Evolutionary conservation across 2,329 filamentous ascomycete species (phyloP).

Genomic region (Penicillium frequentans): DNA sequence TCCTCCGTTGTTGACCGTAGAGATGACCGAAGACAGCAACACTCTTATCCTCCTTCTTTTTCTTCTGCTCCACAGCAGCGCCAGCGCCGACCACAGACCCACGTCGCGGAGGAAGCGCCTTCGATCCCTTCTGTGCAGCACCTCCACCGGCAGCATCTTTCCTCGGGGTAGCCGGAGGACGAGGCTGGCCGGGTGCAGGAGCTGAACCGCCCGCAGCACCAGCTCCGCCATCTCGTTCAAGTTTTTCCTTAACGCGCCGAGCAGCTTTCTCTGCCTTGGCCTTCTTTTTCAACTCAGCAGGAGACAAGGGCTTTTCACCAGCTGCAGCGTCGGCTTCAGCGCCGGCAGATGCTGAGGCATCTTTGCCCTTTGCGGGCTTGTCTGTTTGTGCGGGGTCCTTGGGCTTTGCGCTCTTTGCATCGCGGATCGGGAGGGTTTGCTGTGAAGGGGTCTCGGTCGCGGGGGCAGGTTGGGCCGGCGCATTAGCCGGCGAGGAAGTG

Average conservation of each 20-base stretch:
- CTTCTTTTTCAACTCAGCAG: slow-evolving; percentile 80
- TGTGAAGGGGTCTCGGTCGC: slow-evolving; percentile 17
- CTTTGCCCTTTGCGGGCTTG: slow-evolving; percentile 25
- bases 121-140: slow-evolving; percentile 33
- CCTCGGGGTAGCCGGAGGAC: slow-evolving; percentile 26
- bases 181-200: slow-evolving; percentile 32
- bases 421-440: slow-evolving; percentile 25
- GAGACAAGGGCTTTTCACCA: slow-evolving; percentile 38
- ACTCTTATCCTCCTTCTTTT: slow-evolving; percentile 64
- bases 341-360: slow-evolving; percentile 21
- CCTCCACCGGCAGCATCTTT: slow-evolving; percentile 29
- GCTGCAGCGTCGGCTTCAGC: slow-evolving; percentile 21
- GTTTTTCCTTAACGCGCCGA: slow-evolving; percentile 71
- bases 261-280: slow-evolving; percentile 91
- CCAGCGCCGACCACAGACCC: slow-evolving; percentile 38
- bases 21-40: slow-evolving; percentile 80
- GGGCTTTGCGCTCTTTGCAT: slow-evolving; percentile 22
- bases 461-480: slow-evolving; percentile 18
- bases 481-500: slow-evolving; percentile 15
- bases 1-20: slow-evolving; percentile 71
- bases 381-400: slow-evolving; percentile 19
- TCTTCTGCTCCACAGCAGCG: slow-evolving; percentile 50
- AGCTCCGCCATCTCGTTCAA: slow-evolving; percentile 49
- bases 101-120: slow-evolving; percentile 31
- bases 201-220: slow-evolving; percentile 41